Evolutionary conservation across 768 basidiomycete species (phyloP), one percentile per base, ranked within the genome.

Genomic region (Hygrophorus russula): DNA sequence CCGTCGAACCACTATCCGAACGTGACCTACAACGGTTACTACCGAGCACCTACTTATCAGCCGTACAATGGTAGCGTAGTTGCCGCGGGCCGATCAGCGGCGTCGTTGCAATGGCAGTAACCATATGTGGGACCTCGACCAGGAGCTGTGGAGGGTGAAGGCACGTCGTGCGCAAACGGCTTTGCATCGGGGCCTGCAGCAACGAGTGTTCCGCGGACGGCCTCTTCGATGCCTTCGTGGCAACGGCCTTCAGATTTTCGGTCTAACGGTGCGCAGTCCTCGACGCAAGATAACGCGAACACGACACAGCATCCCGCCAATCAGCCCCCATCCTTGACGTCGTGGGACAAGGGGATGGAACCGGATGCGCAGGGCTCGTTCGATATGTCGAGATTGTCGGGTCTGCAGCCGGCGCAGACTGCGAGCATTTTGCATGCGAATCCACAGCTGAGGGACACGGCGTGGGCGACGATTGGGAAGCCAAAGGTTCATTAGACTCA

Each of bases 341-440:
- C 17, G 37, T 27, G n/a, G 18, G 6, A 41, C 24, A 11, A 14
- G 34, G 28, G 36, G 20, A 37, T 28, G 36, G 36, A 43, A 13
- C 36, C 39, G 32, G 36, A 41, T 24, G 10, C 7, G 24, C 43
- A 44, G 15, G 37, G 27, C 28, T 27, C 41, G 30, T 41, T 50
- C 48, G 45, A 53, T 38, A 49, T 64, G 4, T 50, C 56, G 24
- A 54, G 62, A 2, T 44, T 69, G 15, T 58, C 66, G 12, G 53
- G 56, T 27, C 46, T 68, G 29, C 56, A 65, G 33, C 59, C 63
- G 27, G 47, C 56, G n/a, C 65, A 68, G 46, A 57, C 69, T 7
- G 56, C 59, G 13, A 62, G 66, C 18, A 50, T 67, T 19, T 53
- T 70, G 37, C 55, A 59, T 14, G 57, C 56, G 15, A 67, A 70